Evolutionary conservation across 768 basidiomycete genomes (phyloP).

Genomic region (Lanmaoa rubissima): DNA sequence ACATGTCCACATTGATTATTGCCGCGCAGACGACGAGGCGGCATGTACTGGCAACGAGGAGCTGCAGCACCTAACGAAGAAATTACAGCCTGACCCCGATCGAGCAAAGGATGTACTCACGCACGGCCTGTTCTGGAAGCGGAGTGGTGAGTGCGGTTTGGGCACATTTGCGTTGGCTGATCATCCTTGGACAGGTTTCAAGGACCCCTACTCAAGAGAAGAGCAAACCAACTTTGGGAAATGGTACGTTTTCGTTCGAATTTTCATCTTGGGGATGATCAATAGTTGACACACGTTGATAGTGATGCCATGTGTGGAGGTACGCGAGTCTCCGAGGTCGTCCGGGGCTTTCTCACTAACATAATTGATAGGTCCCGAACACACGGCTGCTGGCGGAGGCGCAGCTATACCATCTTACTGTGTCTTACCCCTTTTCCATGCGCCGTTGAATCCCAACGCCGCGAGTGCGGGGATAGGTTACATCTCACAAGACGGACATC

Average conservation of each 20-base stretch:
- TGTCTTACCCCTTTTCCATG: conserved; percentile 53
- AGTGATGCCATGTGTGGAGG: conserved; percentile 55
- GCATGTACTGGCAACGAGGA: conserved; percentile 42
- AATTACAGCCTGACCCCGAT: conserved; percentile 45
- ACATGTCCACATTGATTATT: conserved; percentile 57
- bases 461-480: conserved; percentile 40
- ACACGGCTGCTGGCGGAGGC: conserved; percentile 36
- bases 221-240: conserved; percentile 52
- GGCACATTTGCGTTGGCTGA: background rate
- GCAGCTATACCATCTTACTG: conserved; percentile 54
- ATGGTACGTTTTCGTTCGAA: conserved; percentile 39
- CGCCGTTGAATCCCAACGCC: conserved; percentile 29
- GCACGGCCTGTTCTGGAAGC: conserved; percentile 55
- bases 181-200: conserved; percentile 46
- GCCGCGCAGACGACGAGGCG: conserved; percentile 38
- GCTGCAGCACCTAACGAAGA: conserved; percentile 43
- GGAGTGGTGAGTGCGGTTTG: conserved; percentile 42
- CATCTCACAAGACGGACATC: conserved; percentile 55
- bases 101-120: conserved; percentile 52
- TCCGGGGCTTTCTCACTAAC: background rate
- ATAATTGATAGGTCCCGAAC: conserved; percentile 45
- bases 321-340: conserved; percentile 11
- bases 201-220: conserved; percentile 61
- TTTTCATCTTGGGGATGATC: background rate
- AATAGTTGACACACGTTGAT: background rate